Evolutionary conservation across 768 basidiomycete genomes (phyloP), one percentile per base, ranked within the genome.

Genomic region (Xerocomus spinulosus): DNA sequence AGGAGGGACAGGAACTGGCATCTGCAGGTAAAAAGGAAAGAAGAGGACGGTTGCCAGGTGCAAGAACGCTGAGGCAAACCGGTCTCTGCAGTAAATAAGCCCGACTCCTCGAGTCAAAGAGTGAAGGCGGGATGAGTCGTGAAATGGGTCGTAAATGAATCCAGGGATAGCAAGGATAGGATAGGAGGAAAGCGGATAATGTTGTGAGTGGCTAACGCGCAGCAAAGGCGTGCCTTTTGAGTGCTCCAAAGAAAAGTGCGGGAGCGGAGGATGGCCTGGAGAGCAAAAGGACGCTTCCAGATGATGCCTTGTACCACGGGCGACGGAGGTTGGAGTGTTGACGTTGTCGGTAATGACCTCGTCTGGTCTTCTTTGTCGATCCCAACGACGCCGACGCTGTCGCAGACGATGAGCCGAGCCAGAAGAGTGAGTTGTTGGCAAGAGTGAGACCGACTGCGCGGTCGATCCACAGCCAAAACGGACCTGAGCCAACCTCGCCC

Each of bases 211-310:
- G 86, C 86, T 74, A 75, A 91, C 87, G 87, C 87, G 77, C 87
- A 89, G 76, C 84, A 77, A 90, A 91, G 87, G 87, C 87, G 87
- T 77, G 86, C 86, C 86, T 89, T 89, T 90, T 89, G 58, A 55
- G 56, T 60, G 67, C 58, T 67, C 65, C 62, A 54, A 57, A 62
- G 42, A 56, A 61, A 55, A 61, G 61, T 57, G 59, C 63, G 59
- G 57, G 52, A 43, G 50, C 28, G 48, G 44, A 21, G 43, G 30
- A 44, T 32, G 58, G 59, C 58, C 53, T 62, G 55, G 49, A 43
- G 46, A 61, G 55, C 39, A 47, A 24, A 35, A 8, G 35, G 49
- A 23, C 42, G 37, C 50, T 45, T 48, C 42, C 46, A 44, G 55
- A 48, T 35, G 50, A 48, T 42, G 53, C 49, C 58, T 58, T 53